These are phyloP conservation scores for Solanum infundibuliforme DNA, from an alignment of 257 asterid genomes.

Conservation along the genomic window DNA sequence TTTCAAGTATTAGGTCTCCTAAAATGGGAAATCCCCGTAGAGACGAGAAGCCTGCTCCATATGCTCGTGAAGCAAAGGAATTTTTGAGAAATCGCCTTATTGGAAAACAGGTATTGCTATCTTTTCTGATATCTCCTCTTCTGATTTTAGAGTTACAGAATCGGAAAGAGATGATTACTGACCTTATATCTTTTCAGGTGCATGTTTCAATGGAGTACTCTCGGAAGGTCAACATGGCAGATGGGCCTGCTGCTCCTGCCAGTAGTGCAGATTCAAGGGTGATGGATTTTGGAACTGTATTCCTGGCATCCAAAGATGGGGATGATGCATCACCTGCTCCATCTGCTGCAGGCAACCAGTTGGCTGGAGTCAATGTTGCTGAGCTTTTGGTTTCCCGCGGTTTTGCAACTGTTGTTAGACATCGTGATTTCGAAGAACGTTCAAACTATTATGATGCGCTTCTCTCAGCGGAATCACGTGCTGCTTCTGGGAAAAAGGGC, in stretches of 20 bases:
- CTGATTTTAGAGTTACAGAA: background rate
- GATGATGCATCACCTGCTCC: slow-evolving; percentile 35
- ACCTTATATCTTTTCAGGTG: slow-evolving; percentile 40
- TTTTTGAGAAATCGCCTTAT: slow-evolving; percentile 82
- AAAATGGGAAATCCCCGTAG: slow-evolving; percentile 94
- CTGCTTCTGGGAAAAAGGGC: slow-evolving; percentile 79
- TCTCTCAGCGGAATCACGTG: slow-evolving; percentile 87
- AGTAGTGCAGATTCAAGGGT: slow-evolving; percentile 51
- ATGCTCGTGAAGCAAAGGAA: slow-evolving; percentile 96
- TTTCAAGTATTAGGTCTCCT: slow-evolving; percentile 92
- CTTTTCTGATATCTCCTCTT: background rate
- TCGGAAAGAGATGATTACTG: background rate
- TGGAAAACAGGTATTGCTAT: slow-evolving; percentile 66
- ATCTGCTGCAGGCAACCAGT: slow-evolving; percentile 49
- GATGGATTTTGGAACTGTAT: slow-evolving; percentile 94
- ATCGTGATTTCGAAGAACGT: slow-evolving; percentile 97
- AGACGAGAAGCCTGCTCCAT: slow-evolving; percentile 89
- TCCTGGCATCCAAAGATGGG: slow-evolving; percentile 64
- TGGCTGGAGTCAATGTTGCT: slow-evolving; percentile 57
- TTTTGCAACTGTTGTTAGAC: slow-evolving; percentile 82
- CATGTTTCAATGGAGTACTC: slow-evolving; percentile 95
- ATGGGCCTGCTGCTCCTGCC: slow-evolving; percentile 53
- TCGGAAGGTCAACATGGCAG: slow-evolving; percentile 62
- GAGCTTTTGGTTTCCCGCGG: slow-evolving; percentile 93
- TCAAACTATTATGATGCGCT: slow-evolving; percentile 86